A percentile compares a stretch with the other conserved stretches of the same genome.
phyloP scores from a whole-genome alignment of 1,284 basidiomycete genomes.

The Ceratobasidium sp. region DNA sequence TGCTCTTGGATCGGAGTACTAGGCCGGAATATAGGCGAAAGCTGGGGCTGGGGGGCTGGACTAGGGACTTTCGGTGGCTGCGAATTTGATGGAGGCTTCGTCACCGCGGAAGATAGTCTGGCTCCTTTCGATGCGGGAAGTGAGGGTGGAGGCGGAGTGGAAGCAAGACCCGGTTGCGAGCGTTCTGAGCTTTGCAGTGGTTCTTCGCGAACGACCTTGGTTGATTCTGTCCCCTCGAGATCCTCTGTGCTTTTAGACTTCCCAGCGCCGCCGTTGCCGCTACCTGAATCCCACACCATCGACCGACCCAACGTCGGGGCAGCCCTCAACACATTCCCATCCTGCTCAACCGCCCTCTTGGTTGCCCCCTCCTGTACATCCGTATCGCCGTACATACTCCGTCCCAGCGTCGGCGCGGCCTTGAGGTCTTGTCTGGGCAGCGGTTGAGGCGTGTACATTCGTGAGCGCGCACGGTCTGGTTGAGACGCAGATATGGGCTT shows the following conservation, averaged over 20 bases:
- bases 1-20: background rate
- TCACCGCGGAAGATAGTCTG: background rate
- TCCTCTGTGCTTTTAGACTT: background rate
- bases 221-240: background rate
- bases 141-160: background rate
- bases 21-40: background rate
- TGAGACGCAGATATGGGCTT: background rate
- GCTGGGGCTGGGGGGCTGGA: background rate
- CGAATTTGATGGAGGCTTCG: background rate
- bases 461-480: background rate
- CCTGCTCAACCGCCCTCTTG: background rate
- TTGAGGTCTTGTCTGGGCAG: conserved; percentile 3
- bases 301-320: conserved; percentile 34
- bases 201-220: background rate
- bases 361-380: background rate
- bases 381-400: conserved; percentile 20
- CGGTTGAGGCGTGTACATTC: conserved; percentile 24
- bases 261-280: background rate
- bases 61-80: background rate
- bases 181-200: background rate
- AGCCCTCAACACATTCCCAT: conserved; percentile 10
- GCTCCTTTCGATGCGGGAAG: background rate
- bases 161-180: background rate
- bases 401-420: conserved; percentile 33
- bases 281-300: background rate